A percentile compares a stretch with the other conserved stretches of the same genome.
These are phyloP conservation scores for Pezicula carpinea DNA, from an alignment of 2,329 filamentous ascomycete species.

Conservation along the genomic window DNA sequence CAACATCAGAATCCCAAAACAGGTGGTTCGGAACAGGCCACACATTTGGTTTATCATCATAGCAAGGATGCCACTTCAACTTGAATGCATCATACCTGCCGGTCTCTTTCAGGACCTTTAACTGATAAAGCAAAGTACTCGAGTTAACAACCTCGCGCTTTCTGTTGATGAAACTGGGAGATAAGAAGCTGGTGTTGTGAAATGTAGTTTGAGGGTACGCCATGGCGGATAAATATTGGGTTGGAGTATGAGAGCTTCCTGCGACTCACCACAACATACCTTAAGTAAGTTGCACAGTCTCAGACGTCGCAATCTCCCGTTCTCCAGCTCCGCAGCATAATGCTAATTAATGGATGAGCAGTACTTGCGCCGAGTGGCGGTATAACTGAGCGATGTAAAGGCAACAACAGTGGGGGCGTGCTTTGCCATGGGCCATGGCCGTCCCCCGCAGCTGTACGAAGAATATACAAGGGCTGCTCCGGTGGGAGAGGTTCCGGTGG, in stretches of 20 bases:
- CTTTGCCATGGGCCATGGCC: too few species aligned
- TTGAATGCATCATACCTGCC: conserved; percentile 55
- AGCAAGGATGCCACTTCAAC: conserved; percentile 50
- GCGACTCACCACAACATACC: neutral
- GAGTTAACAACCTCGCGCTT: conserved; percentile 37
- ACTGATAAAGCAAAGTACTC: conserved; percentile 45
- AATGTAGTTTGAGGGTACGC: conserved; percentile 39
- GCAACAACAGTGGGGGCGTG: too few species aligned
- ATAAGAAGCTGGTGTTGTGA: conserved; percentile 26
- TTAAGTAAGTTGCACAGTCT: too few species aligned
- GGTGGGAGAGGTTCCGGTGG: too few species aligned
- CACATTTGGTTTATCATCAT: conserved; percentile 42
- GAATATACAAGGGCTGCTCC: too few species aligned
- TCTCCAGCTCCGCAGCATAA: too few species aligned
- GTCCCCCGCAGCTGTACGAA: too few species aligned
- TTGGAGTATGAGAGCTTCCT: neutral
- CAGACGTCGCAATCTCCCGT: too few species aligned
- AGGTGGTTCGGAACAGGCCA: conserved; percentile 55
- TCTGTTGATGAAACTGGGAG: conserved; percentile 29
- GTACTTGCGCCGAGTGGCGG: too few species aligned
- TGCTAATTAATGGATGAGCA: too few species aligned
- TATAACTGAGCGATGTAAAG: too few species aligned
- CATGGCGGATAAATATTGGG: conserved; percentile 23
- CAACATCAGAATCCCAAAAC: conserved; percentile 56
- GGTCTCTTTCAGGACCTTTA: conserved; percentile 47